phyloP scores from a whole-genome alignment of 305 asterid species.

The Fraxinus sp. region DNA sequence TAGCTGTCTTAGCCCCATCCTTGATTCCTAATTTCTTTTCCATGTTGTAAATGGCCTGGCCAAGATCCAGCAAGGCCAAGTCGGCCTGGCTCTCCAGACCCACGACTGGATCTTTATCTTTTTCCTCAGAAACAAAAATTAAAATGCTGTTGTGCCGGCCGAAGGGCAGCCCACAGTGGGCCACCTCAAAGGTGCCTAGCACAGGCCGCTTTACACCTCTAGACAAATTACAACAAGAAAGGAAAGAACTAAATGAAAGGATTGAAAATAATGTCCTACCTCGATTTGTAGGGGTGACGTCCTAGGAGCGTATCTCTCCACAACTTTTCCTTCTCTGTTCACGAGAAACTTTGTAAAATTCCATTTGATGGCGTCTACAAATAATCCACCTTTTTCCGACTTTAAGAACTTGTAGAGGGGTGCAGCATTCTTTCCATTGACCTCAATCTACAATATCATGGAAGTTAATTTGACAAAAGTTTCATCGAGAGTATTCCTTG shows the following conservation, averaged over 20 bases:
- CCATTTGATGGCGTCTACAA: conserved; percentile 72
- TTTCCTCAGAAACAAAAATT: not conserved
- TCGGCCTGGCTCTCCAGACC: not conserved
- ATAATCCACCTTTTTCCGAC: conserved; percentile 58
- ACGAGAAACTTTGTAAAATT: conserved; percentile 82
- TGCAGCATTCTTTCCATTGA: conserved; percentile 62
- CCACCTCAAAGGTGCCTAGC: not conserved
- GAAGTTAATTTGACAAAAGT: not conserved
- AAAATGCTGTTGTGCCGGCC: not conserved
- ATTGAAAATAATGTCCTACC: conserved; percentile 35
- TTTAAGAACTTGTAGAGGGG: conserved; percentile 89
- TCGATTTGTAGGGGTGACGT: conserved; percentile 75
- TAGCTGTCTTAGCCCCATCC: not conserved
- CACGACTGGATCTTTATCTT: not conserved
- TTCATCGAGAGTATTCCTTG: not conserved
- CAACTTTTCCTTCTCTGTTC: conserved; percentile 68
- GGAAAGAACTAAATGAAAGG: not conserved
- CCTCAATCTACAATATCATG: conserved; percentile 51
- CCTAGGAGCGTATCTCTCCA: conserved; percentile 61
- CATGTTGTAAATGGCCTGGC: not conserved
- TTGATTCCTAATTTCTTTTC: not conserved
- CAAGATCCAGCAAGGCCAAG: not conserved
- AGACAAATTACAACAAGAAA: not conserved
- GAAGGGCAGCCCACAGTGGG: not conserved
- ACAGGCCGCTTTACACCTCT: not conserved